phyloP scores from a whole-genome alignment of 73 alveolate genomes.

The Paramecium bursaria region DNA sequence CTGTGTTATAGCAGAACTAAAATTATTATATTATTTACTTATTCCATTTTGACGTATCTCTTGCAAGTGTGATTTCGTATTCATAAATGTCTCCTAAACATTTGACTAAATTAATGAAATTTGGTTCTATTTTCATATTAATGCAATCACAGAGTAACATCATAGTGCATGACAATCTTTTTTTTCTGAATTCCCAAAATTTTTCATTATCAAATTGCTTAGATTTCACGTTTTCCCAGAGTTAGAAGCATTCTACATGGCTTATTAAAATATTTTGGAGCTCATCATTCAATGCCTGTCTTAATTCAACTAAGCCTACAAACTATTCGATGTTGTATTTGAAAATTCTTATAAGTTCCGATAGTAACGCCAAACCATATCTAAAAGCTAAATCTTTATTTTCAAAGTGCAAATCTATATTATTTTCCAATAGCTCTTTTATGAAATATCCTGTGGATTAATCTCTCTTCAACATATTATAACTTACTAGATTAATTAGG shows the following conservation, averaged over 20 bases:
- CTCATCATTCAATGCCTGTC: constrained; percentile 64
- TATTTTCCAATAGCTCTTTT: neutral
- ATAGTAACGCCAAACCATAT: constrained; percentile 69
- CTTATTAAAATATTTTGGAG: constrained; percentile 58
- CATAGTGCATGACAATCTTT: constrained; percentile 69
- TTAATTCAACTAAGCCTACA: constrained; percentile 55
- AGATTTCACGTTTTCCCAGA: constrained; percentile 55
- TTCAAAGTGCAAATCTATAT: constrained; percentile 9
- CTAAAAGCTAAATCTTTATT: constrained; percentile 55
- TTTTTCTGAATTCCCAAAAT: constrained; percentile 56
- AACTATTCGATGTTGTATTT: constrained; percentile 63
- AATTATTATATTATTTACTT: neutral
- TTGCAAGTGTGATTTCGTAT: constrained; percentile 54
- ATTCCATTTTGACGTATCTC: constrained; percentile 70
- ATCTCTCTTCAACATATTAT: constrained; percentile 67
- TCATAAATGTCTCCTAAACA: constrained; percentile 70
- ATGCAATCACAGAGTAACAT: constrained; percentile 72
- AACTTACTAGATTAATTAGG: constrained; percentile 69
- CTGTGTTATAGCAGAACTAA: constrained; percentile 10
- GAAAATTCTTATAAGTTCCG: constrained; percentile 70
- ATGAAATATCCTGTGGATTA: constrained; percentile 28
- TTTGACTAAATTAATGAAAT: constrained; percentile 47
- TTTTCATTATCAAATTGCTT: constrained; percentile 54
- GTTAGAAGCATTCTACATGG: constrained; percentile 63
- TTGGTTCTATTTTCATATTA: constrained; percentile 48